A percentile compares a stretch with the other conserved stretches of the same genome.
These are phyloP conservation scores for Amaranthus cruentus DNA, from an alignment of 148 eudicot genomes.

Conservation along the genomic window DNA sequence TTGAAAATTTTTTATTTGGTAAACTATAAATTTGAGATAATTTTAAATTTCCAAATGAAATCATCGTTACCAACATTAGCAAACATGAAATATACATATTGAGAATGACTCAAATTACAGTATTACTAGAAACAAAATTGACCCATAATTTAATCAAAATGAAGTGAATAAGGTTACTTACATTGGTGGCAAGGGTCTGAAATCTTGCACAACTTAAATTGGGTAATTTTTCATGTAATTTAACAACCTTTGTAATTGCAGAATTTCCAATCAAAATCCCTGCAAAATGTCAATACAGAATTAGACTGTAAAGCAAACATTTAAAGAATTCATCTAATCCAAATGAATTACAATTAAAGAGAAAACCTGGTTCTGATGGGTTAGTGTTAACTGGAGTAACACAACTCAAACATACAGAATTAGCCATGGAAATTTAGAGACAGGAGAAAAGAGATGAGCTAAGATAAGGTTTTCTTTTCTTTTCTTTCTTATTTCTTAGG, in stretches of 20 bases:
- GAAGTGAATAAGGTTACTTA: conserved; percentile 5
- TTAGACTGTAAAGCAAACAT: not conserved
- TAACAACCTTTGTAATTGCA: conserved; percentile 19
- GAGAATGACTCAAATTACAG: too few relatives aligned
- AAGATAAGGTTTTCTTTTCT: conserved; percentile 7
- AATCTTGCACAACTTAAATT: conserved; percentile 24
- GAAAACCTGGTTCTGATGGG: conserved; percentile 32
- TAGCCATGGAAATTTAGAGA: conserved; percentile 28
- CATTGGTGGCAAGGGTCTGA: conserved; percentile 37
- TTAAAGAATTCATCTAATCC: not conserved
- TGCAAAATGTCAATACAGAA: not conserved
- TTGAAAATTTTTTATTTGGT: too few relatives aligned
- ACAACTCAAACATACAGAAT: conserved; percentile 24
- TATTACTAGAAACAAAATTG: not conserved
- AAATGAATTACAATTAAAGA: not conserved
- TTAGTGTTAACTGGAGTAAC: conserved; percentile 21
- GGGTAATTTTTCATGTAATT: conserved; percentile 21
- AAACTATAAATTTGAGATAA: too few relatives aligned
- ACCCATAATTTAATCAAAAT: not conserved
- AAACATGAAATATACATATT: too few relatives aligned
- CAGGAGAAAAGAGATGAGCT: conserved; percentile 1
- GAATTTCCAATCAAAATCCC: conserved; percentile 27
- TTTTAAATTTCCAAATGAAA: too few relatives aligned
- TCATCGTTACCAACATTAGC: too few relatives aligned
- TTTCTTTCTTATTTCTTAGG: too few relatives aligned